Evolutionary conservation across 2,329 filamentous ascomycete genomes (phyloP).

Genomic region (Penicillium sp.): DNA sequence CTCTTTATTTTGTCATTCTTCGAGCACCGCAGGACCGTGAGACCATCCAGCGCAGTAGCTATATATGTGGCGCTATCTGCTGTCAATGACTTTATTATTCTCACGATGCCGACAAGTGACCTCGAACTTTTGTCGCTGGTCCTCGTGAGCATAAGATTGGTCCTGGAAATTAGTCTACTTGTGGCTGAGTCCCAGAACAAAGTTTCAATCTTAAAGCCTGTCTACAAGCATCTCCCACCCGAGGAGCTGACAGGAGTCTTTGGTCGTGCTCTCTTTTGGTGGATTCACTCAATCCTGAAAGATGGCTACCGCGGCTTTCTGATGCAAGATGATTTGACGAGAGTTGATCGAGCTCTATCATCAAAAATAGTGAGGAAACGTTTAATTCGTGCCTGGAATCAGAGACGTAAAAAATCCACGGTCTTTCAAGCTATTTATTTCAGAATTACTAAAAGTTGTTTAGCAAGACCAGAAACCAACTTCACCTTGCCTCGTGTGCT

Average conservation of each 20-base stretch:
- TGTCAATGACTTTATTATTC: too few relatives aligned
- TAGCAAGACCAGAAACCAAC: neutral
- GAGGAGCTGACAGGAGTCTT: neutral
- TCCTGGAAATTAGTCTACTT: too few relatives aligned
- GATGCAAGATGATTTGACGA: neutral
- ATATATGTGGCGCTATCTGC: neutral
- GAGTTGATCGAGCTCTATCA: neutral
- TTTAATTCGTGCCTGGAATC: neutral
- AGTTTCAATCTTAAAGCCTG: neutral
- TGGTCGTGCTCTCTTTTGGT: neutral
- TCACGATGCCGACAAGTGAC: too few relatives aligned
- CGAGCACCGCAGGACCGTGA: neutral
- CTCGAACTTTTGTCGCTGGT: too few relatives aligned
- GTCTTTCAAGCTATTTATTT: too few relatives aligned
- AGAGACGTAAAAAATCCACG: neutral
- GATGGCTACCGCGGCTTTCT: neutral
- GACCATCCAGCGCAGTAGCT: neutral
- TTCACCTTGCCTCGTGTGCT: neutral
- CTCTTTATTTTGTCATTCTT: neutral
- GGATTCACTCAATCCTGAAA: neutral
- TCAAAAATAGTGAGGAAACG: neutral
- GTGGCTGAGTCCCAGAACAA: too few relatives aligned
- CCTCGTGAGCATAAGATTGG: too few relatives aligned
- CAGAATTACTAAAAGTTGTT: neutral
- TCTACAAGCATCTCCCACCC: neutral